Base-by-base conservation (phyloP, 805 yeast species). In the Aciculoconidium aculeatum region DNA sequence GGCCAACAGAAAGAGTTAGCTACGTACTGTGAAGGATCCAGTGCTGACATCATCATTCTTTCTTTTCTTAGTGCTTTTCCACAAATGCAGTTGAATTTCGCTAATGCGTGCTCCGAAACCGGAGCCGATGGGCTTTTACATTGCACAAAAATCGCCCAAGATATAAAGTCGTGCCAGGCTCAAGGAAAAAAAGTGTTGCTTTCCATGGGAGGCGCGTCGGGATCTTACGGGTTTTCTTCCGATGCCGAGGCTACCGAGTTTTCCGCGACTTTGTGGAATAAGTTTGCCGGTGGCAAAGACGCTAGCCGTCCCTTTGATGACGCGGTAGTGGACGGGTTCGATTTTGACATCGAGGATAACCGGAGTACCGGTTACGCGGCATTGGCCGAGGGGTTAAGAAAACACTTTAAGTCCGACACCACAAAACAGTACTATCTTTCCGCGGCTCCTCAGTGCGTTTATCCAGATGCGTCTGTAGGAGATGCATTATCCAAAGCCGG, bases 391-490 rank as follows among this genome's bases (percentile, higher is more conserved):
- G 58, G 63, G 22, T 42, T 51, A 17, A 42, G 44, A 31, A 12
- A 30, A 5, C 29, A 34, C 14, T 51, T 42, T 22, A 25, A 33
- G 5, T 11, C 19, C 1, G 54, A 51, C 33, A 4, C 41, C 10
- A 64, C 80, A 25, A 81, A 77, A 55, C 44, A 57, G 16, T 83
- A 77, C 61, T 83, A 79, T 52, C 61, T 86, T 24, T 76, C 94
- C 30, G 95, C 95, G 41, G 90, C 96, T 39, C 96, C 96, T 12
- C 95, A 86, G 61, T 88, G 96, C 62, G 79, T 76, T 15, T 81
- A 77, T 53, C 95, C 95, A 11, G 96, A 87, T 60, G 78, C 40
- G 7, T 42, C 45, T 15, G 40, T 52, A 11, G 53, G 54, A 11
- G 44, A 39, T 12, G 37, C 51, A 14, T 37, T 57, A 25, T 30